Percentiles rank a stretch among this genome's conserved stretches.
These are phyloP conservation scores for Cylindrotheca closterium DNA, from an alignment of 108 stramenopile genomes.

Conservation along the genomic window DNA sequence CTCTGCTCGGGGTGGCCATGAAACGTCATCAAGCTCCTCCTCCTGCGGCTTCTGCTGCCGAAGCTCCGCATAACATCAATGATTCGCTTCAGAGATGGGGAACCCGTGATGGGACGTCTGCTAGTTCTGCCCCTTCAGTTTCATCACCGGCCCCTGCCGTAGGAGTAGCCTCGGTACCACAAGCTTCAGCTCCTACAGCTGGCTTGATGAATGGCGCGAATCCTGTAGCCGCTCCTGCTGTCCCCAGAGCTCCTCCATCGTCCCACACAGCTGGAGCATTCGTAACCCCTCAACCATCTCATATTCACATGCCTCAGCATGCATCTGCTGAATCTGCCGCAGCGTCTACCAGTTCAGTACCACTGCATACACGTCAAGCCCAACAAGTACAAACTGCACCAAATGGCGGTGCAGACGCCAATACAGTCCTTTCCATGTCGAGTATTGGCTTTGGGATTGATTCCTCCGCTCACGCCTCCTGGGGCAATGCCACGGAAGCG, in stretches of 20 bases:
- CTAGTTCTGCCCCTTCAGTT: neutral
- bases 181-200: no score
- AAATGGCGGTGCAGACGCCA: neutral
- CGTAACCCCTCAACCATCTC: no score
- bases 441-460: conserved; percentile 48
- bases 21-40: neutral
- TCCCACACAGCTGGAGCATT: no score
- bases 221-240: neutral
- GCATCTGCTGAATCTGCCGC: neutral
- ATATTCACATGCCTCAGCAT: no score
- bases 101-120: neutral
- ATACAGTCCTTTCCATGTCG: conserved; percentile 24
- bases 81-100: neutral
- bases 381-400: neutral
- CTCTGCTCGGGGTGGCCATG: conserved; percentile 2
- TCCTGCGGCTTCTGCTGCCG: no score
- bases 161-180: neutral
- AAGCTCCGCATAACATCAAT: neutral
- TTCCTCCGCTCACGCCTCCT: conserved; percentile 5
- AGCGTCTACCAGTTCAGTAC: neutral
- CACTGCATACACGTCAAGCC: neutral
- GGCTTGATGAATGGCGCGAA: no score
- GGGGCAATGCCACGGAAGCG: conserved; percentile 49
- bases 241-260: neutral
- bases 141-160: neutral